phyloP scores from a whole-genome alignment of 2,329 filamentous ascomycete species.

The Xylaria sp. region DNA sequence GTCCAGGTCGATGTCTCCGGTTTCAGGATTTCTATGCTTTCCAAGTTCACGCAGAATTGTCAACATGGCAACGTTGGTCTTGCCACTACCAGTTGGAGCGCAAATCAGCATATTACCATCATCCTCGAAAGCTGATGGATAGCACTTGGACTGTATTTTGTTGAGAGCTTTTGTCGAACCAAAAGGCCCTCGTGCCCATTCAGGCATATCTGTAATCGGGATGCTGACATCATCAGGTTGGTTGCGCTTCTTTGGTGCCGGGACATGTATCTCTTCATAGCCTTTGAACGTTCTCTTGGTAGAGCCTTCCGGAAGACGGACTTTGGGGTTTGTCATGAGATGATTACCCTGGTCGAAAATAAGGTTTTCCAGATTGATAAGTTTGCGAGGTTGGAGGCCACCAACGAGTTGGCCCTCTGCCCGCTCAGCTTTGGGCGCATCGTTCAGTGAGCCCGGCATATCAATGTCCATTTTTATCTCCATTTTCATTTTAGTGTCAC shows the following conservation, averaged over 20 bases:
- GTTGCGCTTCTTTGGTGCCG: constrained; percentile 86
- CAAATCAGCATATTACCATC: constrained; percentile 99
- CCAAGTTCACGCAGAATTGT: constrained; percentile 96
- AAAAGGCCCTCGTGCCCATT: constrained; percentile 91
- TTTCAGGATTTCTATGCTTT: constrained; percentile 88
- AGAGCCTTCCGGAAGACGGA: constrained; percentile 91
- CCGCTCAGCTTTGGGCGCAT: constrained; percentile 63
- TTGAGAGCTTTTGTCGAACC: constrained; percentile 88
- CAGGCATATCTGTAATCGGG: constrained; percentile 86
- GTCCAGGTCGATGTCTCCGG: constrained; percentile 94
- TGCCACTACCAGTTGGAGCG: constrained; percentile 95
- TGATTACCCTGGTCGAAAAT: constrained; percentile 98
- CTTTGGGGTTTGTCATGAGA: constrained; percentile 98
- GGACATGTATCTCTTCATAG: constrained; percentile 98
- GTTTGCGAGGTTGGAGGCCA: constrained; percentile 84
- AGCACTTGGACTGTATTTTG: constrained; percentile 95
- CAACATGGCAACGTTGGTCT: constrained; percentile 98
- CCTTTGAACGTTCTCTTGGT: constrained; percentile 97
- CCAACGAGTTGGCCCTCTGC: constrained; percentile 78
- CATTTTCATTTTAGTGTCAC: constrained; percentile 73
- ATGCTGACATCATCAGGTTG: constrained; percentile 84
- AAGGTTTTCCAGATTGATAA: constrained; percentile 95
- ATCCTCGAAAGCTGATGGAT: constrained; percentile 86
- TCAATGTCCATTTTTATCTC: constrained; percentile 98
- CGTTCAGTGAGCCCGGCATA: constrained; percentile 69